Conservation (phyloP, 495 filamentous ascomycete species). For the Penicillium manginii region DNA sequence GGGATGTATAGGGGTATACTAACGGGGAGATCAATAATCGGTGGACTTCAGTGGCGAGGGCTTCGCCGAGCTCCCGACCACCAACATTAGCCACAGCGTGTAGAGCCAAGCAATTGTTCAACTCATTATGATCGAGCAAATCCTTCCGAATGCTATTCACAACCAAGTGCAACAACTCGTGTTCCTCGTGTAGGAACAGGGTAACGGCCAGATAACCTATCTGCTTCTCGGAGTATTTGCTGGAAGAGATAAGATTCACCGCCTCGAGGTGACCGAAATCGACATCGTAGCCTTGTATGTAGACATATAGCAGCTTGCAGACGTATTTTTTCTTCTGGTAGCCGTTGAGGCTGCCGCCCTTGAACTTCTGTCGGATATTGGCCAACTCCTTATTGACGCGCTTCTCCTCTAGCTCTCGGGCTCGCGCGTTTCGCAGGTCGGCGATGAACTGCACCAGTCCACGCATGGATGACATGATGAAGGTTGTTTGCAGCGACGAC, state of each 20-base stretch:
- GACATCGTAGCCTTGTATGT: conserved; percentile 98
- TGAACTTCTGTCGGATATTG: conserved; percentile 82
- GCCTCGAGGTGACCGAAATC: conserved; percentile 99
- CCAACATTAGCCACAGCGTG: conserved; percentile 99
- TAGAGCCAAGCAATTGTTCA: conserved; percentile 96
- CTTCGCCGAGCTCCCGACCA: conserved; percentile 95
- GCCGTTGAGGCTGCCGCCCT: conserved; percentile 85
- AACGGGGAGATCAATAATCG: conserved; percentile 94
- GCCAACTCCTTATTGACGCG: conserved; percentile 99
- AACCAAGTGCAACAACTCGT: conserved; percentile 93
- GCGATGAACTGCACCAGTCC: conserved; percentile 98
- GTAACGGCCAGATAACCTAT: conserved; percentile 99
- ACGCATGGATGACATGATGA: conserved; percentile 72
- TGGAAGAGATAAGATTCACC: conserved; percentile 94
- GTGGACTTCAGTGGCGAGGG: conserved; percentile 90
- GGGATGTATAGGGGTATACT: conserved; percentile 35
- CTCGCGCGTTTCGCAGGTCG: conserved; percentile 91
- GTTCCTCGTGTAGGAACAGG: conserved; percentile 93
- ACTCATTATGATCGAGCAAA: conserved; percentile 88
- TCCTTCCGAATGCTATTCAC: conserved; percentile 99
- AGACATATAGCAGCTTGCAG: conserved; percentile 99
- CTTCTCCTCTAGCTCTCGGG: conserved; percentile 96
- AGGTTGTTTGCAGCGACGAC: not conserved
- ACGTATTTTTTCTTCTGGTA: conserved; percentile 99
- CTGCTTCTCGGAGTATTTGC: conserved; percentile 98